Evolutionary conservation across 2,329 filamentous ascomycete genomes (phyloP).

Genomic region (Paramyrothecium roridum): DNA sequence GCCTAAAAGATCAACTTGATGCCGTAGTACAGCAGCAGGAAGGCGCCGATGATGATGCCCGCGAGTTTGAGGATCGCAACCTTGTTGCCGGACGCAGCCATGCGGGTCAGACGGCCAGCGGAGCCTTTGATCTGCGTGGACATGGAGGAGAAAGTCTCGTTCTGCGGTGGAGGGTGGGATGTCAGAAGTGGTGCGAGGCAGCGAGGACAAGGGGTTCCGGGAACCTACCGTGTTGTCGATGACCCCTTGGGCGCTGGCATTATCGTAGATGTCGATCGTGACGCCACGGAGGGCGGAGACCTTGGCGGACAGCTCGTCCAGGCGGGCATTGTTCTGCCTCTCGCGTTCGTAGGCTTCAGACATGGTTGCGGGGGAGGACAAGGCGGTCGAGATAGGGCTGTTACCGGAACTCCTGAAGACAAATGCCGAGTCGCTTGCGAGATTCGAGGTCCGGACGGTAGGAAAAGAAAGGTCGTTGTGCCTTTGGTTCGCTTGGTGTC

Average conservation of each 20-base stretch:
- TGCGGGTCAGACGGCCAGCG: constrained; percentile 76
- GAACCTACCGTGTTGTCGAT: constrained; percentile 77
- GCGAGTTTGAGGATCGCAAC: constrained; percentile 87
- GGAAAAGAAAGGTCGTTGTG: no score
- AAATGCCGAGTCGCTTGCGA: no score
- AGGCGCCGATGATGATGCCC: constrained; percentile 71
- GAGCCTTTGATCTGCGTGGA: constrained; percentile 78
- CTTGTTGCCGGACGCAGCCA: constrained; percentile 89
- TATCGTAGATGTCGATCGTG: constrained; percentile 97
- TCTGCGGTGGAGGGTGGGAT: constrained; percentile 42
- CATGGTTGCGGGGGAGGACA: constrained; percentile 43
- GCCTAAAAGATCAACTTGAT: constrained; percentile 60
- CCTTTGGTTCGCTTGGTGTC: no score
- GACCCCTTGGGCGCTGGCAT: constrained; percentile 81
- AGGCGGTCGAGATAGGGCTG: not conserved
- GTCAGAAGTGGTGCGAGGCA: not conserved
- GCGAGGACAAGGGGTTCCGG: not conserved
- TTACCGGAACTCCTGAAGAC: not conserved
- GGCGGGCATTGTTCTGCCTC: constrained; percentile 90
- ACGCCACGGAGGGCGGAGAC: constrained; percentile 89
- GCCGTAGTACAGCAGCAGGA: constrained; percentile 75
- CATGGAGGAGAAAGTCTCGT: constrained; percentile 89
- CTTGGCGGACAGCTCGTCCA: constrained; percentile 87
- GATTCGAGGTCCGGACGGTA: no score
- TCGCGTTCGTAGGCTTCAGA: constrained; percentile 77